Base-by-base conservation (phyloP, 371 early-diverging fungal genomes). In the Apophysomyces ossiformis region DNA sequence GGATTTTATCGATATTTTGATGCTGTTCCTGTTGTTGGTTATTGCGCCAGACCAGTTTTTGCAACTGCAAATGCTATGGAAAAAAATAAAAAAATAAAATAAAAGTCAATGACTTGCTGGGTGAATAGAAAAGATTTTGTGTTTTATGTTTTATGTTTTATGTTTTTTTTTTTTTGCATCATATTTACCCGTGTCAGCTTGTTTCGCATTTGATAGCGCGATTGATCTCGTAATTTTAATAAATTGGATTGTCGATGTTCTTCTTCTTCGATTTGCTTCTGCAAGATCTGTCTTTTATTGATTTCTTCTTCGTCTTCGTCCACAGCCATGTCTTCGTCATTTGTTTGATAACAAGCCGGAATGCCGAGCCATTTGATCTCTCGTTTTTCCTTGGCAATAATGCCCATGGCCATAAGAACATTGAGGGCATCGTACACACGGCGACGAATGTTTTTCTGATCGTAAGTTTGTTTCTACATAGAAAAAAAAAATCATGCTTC, bases 251-350 rank as follows among this genome's bases (percentile, higher is more conserved):
- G 54, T 7, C 54, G 54, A 21, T 50, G 21, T 21, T 50, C 54
- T 50, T 50, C 54, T 50, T 16, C 54, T 50, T 50, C 54, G 21
- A 50, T 50, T 26, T 50, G 54, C 21, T 26, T 16, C 54, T 50
- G 54, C 7, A 50, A 26, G 5, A 18, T 21, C 21, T 21, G 54
- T 18, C 54, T 16, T 50, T 21, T 92, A 44, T 86, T 88, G 38
- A 89, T 82, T 58, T 77, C 73, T 15, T 77, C 75, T n/a, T 73
- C 69, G 36, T 69, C 79, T 18, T 75, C 67, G 7, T 75, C 66
- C 1, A 89, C 78, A 1, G 91, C 89, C 0, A 97, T 95, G 45
- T 96, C 83, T 74, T 98, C 98, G 79, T 93, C 92, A 66, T 98
- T 93, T 15, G 98, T 97, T 26, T 65, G 65, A 39, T 47, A 47